Conservation (phyloP, 371 early-diverging fungal species). For the Rhizopus sp. region DNA sequence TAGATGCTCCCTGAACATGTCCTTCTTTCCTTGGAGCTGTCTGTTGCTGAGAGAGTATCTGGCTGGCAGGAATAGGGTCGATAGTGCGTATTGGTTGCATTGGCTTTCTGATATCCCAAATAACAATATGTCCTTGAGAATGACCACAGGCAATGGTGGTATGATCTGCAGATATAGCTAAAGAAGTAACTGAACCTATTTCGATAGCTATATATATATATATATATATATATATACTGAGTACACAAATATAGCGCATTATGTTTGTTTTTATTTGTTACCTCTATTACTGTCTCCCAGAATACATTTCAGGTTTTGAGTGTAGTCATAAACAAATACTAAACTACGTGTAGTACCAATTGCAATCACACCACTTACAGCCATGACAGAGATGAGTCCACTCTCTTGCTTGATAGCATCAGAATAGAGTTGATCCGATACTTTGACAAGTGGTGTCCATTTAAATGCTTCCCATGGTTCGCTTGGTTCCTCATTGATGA, state of each 20-base stretch:
- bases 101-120: constrained; percentile 72
- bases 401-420: constrained; percentile 55
- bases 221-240: too few relatives aligned
- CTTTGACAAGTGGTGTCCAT: constrained; percentile 70
- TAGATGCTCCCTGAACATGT: constrained; percentile 68
- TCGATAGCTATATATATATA: constrained; percentile 55
- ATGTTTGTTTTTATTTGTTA: constrained; percentile 16
- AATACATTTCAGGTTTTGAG: constrained; percentile 67
- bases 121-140: constrained; percentile 68
- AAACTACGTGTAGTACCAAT: constrained; percentile 77
- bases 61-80: constrained; percentile 48
- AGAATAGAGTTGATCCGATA: constrained; percentile 70
- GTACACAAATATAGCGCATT: neutral
- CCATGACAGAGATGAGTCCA: constrained; percentile 63
- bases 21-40: constrained; percentile 58
- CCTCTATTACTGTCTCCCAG: constrained; percentile 58
- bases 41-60: constrained; percentile 41
- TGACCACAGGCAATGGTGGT: constrained; percentile 72
- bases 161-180: constrained; percentile 73
- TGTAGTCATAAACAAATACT: constrained; percentile 71
- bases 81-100: constrained; percentile 52
- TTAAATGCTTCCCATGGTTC: constrained; percentile 73
- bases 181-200: constrained; percentile 71
- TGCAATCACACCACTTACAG: constrained; percentile 66
- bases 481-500: constrained; percentile 14